A percentile compares a stretch with the other conserved stretches of the same genome.
These are phyloP conservation scores for Parasitella parasitica DNA, from an alignment of 371 early-diverging fungal genomes.

Conservation along the genomic window DNA sequence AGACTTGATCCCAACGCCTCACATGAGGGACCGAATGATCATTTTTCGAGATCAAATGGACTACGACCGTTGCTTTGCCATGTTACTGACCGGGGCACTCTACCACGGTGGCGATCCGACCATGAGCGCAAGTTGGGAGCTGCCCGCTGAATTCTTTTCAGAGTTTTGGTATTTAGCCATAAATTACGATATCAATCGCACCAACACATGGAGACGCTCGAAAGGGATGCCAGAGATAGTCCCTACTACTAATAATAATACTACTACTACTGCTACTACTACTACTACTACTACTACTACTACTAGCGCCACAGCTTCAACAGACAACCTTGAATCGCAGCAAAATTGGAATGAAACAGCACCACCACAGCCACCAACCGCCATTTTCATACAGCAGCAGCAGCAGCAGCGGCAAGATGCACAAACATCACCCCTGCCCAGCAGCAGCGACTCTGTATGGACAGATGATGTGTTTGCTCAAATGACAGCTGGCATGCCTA, in stretches of 20 bases:
- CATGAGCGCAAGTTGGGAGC: conserved; percentile 55
- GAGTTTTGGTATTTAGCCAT: conserved; percentile 51
- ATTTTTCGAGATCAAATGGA: conserved; percentile 55
- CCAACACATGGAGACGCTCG: conserved; percentile 40
- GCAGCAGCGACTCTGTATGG: conserved; percentile 12
- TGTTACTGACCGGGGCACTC: conserved; percentile 48
- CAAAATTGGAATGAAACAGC: background rate
- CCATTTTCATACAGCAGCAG: background rate
- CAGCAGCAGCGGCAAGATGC: background rate
- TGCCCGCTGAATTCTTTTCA: conserved; percentile 56
- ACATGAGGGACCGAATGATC: conserved; percentile 63
- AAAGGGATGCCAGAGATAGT: conserved; percentile 39
- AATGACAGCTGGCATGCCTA: conserved; percentile 27
- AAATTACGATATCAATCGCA: conserved; percentile 34
- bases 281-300: too few relatives aligned
- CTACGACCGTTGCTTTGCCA: conserved; percentile 55
- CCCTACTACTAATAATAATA: too few relatives aligned
- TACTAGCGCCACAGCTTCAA: background rate
- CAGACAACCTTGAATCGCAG: background rate
- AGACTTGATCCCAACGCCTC: conserved; percentile 57
- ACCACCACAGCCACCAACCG: background rate
- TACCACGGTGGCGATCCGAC: conserved; percentile 64
- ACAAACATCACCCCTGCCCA: background rate
- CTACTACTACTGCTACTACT: too few relatives aligned
- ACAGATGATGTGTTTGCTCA: conserved; percentile 26